Conservation (phyloP, 2,329 filamentous ascomycete species). For the Ophiostoma sp. region DNA sequence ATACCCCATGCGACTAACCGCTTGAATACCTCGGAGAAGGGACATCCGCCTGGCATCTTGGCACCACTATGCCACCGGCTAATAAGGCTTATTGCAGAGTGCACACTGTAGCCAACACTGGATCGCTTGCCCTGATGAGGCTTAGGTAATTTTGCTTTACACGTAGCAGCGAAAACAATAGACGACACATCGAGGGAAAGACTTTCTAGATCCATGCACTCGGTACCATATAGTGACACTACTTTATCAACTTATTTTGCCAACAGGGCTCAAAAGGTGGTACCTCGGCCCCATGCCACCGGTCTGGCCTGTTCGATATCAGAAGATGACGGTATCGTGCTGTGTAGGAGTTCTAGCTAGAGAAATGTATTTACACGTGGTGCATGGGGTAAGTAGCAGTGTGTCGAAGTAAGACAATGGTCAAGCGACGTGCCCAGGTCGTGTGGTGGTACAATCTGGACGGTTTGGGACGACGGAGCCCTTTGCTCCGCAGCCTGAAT, state of each 20-base stretch:
- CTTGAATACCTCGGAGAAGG: background rate
- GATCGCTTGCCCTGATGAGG: background rate
- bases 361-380: background rate
- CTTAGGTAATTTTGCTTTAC: background rate
- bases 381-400: background rate
- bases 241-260: background rate
- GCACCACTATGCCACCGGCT: background rate
- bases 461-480: background rate
- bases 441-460: background rate
- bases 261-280: background rate
- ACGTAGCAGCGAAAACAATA: too few relatives aligned
- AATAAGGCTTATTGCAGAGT: background rate
- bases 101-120: too few relatives aligned
- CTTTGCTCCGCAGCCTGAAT: background rate
- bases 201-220: background rate
- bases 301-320: background rate
- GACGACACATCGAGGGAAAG: background rate
- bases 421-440: background rate
- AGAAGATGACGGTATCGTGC: background rate
- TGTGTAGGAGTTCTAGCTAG: background rate
- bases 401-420: background rate
- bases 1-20: background rate
- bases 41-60: background rate
- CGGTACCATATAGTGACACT: background rate
- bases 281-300: background rate